Conservation (phyloP, 164 flowering plant species). For the Litsea cubeba region DNA sequence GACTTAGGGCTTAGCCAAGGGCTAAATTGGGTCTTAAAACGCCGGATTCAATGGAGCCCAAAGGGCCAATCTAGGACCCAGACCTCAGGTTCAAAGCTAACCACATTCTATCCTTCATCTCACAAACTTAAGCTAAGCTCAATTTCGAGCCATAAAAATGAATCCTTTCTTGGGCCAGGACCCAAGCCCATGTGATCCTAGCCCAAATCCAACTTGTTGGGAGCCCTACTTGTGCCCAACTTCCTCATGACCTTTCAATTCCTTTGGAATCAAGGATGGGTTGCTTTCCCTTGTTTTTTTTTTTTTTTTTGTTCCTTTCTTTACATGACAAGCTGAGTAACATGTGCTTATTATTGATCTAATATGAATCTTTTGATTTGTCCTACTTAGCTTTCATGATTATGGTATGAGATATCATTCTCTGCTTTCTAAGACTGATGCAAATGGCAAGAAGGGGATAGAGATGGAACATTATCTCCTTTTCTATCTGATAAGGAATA, state of each 20-base stretch:
- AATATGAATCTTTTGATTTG: not conserved
- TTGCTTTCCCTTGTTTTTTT: not conserved
- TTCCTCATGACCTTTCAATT: no score
- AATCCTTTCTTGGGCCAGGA: not conserved
- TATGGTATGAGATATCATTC: not conserved
- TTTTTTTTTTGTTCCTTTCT: not conserved
- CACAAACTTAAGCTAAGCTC: no score
- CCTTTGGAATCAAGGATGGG: not conserved
- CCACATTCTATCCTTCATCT: no score
- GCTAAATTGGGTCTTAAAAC: no score
- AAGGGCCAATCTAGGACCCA: no score
- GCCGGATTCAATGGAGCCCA: no score
- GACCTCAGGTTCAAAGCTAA: no score
- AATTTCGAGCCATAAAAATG: not conserved
- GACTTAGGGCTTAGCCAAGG: no score
- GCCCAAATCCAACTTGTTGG: not conserved
- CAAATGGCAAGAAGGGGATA: conserved; percentile 2
- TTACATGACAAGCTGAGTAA: no score
- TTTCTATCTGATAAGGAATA: not conserved
- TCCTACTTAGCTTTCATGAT: conserved; percentile 1
- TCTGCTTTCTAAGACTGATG: not conserved
- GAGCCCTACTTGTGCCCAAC: not conserved
- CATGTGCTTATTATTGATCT: not conserved
- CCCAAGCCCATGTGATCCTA: not conserved
- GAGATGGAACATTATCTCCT: conserved; percentile 7